Percentiles rank a stretch among this genome's conserved stretches.
phyloP scores from a whole-genome alignment of 352 stramenopile genomes.

The Globisporangium apiculatum region DNA sequence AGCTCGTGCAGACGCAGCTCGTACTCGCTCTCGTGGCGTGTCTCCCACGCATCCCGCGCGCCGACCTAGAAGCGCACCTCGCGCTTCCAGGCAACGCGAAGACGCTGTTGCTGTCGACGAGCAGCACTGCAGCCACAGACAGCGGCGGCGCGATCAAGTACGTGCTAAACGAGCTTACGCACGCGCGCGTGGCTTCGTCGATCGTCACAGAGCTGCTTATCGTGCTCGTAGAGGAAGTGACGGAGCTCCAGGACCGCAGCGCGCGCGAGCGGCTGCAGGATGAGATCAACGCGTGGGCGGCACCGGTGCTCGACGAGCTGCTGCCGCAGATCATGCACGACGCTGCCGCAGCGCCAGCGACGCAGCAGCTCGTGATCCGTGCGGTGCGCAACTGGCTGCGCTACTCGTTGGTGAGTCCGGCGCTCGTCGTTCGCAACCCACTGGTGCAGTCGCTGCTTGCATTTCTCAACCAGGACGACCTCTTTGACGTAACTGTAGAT shows the following conservation, averaged over 20 bases:
- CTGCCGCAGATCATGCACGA: conserved; percentile 78
- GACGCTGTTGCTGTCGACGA: not conserved
- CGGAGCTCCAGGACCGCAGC: conserved; percentile 37
- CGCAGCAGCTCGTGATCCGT: conserved; percentile 51
- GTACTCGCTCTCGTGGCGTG: conserved; percentile 59
- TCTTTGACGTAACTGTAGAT: conserved; percentile 83
- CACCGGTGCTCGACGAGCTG: conserved; percentile 45
- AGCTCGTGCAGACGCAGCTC: conserved; percentile 70
- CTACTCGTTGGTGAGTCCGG: conserved; percentile 33
- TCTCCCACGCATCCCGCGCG: conserved; percentile 33
- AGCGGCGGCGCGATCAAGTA: conserved; percentile 44
- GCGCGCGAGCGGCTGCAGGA: conserved; percentile 42
- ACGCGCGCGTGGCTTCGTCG: conserved; percentile 22
- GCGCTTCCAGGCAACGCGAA: conserved; percentile 9
- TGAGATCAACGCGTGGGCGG: conserved; percentile 58
- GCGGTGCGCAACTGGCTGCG: conserved; percentile 59
- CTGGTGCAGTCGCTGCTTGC: conserved; percentile 57
- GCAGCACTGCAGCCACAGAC: not conserved
- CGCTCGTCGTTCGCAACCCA: conserved; percentile 48
- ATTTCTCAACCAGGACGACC: conserved; percentile 61
- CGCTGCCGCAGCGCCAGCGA: conserved; percentile 20
- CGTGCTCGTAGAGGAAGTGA: conserved; percentile 64
- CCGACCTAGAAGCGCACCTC: conserved; percentile 25
- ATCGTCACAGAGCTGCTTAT: conserved; percentile 53
- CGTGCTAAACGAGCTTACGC: conserved; percentile 39